A percentile compares a stretch with the other conserved stretches of the same genome.
These are phyloP conservation scores for Linnemannia hyalina DNA, from an alignment of 192 early-diverging fungal genomes.

Conservation along the genomic window DNA sequence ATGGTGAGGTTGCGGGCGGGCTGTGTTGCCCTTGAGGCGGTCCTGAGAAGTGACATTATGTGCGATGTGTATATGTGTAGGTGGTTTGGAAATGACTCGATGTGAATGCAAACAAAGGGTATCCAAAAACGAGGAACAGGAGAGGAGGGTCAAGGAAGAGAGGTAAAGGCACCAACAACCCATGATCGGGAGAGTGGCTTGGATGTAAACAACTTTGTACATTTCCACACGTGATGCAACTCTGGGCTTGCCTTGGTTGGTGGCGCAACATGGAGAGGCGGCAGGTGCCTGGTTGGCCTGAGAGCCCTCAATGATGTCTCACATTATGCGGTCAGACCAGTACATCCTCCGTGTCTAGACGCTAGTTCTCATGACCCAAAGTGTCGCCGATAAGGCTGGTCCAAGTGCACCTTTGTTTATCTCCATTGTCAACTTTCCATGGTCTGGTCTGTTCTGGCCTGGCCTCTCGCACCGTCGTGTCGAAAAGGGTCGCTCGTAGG, in stretches of 20 bases:
- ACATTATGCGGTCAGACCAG: too few relatives aligned
- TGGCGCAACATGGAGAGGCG: not conserved
- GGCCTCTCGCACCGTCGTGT: too few relatives aligned
- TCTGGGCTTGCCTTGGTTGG: not conserved
- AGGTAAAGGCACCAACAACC: not conserved
- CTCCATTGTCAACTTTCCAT: too few relatives aligned
- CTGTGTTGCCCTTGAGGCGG: conserved; percentile 30
- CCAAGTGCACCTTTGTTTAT: too few relatives aligned
- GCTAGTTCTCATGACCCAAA: too few relatives aligned
- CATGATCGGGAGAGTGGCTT: not conserved
- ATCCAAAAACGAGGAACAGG: not conserved
- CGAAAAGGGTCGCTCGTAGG: too few relatives aligned
- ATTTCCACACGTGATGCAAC: not conserved
- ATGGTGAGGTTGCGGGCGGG: conserved; percentile 22
- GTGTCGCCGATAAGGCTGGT: too few relatives aligned
- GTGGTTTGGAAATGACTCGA: not conserved
- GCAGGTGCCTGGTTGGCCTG: not conserved
- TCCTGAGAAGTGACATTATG: conserved; percentile 38
- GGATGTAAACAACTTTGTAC: not conserved
- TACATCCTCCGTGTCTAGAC: too few relatives aligned
- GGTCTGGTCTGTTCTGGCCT: too few relatives aligned
- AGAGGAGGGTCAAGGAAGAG: not conserved
- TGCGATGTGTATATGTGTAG: not conserved
- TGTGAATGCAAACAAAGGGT: conserved; percentile 6
- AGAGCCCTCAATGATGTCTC: not conserved